phyloP scores from a whole-genome alignment of 2,329 filamentous ascomycete species.

The Beauveria brongniartii region DNA sequence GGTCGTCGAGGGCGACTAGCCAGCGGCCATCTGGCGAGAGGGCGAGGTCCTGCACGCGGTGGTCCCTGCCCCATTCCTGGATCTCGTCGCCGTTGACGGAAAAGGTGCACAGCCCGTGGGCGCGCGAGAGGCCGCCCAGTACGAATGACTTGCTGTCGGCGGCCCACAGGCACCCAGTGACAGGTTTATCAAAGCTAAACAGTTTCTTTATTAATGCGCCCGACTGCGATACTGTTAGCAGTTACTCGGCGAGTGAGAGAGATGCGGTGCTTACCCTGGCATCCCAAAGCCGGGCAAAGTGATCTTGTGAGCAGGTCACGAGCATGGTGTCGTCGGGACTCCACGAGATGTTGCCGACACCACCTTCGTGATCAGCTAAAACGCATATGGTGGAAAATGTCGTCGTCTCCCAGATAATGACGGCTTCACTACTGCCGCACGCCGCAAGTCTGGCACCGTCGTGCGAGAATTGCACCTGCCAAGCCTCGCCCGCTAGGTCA shows the following conservation, averaged over 20 bases:
- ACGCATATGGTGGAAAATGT: slow-evolving; percentile 57
- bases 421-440: slow-evolving; percentile 64
- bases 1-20: slow-evolving; percentile 69
- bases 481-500: slow-evolving; percentile 75
- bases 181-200: slow-evolving; percentile 69
- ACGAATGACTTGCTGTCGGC: slow-evolving; percentile 70
- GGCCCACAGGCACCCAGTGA: slow-evolving; percentile 86
- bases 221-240: slow-evolving; percentile 36
- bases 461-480: slow-evolving; percentile 85
- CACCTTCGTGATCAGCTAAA: slow-evolving; percentile 57
- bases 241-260: neutral
- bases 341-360: slow-evolving; percentile 78
- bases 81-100: slow-evolving; percentile 53
- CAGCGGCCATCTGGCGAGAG: slow-evolving; percentile 72
- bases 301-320: slow-evolving; percentile 73
- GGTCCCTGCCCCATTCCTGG: slow-evolving; percentile 59
- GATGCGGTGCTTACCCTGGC: slow-evolving; percentile 42
- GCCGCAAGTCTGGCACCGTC: slow-evolving; percentile 77
- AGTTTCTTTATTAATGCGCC: slow-evolving; percentile 57
- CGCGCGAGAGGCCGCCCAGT: slow-evolving; percentile 65
- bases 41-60: slow-evolving; percentile 78
- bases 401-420: slow-evolving; percentile 74
- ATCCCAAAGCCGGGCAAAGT: slow-evolving; percentile 69
- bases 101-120: slow-evolving; percentile 62
- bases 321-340: slow-evolving; percentile 85